Percentiles rank a stretch among this genome's conserved stretches.
Evolutionary conservation across 352 stramenopile genomes (phyloP).

Genomic region (Globisporangium nodosum): DNA sequence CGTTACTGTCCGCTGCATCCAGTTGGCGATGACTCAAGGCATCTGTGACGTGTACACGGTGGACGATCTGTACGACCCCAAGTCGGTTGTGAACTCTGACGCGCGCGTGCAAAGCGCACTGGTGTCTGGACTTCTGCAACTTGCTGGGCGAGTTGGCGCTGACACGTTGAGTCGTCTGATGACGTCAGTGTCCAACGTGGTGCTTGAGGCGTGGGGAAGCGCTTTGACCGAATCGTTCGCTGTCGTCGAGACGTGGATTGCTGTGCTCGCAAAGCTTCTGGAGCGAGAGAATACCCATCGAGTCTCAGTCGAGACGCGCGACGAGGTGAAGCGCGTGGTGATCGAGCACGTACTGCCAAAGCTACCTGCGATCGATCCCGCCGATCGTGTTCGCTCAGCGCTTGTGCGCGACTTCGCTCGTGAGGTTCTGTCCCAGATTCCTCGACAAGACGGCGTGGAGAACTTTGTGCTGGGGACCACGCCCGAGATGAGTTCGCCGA

Average conservation of each 20-base stretch:
- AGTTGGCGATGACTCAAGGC: conserved; percentile 23
- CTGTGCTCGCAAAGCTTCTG: conserved; percentile 1
- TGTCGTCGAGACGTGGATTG: conserved; percentile 11
- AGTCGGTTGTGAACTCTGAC: conserved; percentile 1
- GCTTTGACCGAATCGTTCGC: not conserved
- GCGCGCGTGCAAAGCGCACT: conserved; percentile 5
- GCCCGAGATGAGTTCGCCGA: not conserved
- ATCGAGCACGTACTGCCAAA: conserved; percentile 6
- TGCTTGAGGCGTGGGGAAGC: conserved; percentile 1
- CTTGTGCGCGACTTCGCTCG: conserved; percentile 7
- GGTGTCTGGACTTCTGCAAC: not conserved
- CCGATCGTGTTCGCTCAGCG: not conserved
- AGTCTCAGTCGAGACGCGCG: conserved; percentile 6
- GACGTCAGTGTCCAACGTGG: not conserved
- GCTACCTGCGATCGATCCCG: not conserved
- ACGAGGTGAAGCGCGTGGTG: conserved; percentile 4
- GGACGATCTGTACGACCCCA: conserved; percentile 12
- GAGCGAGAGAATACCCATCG: not conserved
- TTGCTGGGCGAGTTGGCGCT: conserved; percentile 4
- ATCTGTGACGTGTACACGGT: conserved; percentile 18
- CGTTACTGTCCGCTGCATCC: conserved; percentile 20
- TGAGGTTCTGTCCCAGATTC: conserved; percentile 6
- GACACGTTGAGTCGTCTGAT: conserved; percentile 3
- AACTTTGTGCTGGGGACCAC: conserved; percentile 5
- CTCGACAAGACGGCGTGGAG: conserved; percentile 8